A percentile compares a stretch with the other conserved stretches of the same genome.
Conservation (phyloP, 768 basidiomycete genomes). For the Podaxis rugospora region DNA sequence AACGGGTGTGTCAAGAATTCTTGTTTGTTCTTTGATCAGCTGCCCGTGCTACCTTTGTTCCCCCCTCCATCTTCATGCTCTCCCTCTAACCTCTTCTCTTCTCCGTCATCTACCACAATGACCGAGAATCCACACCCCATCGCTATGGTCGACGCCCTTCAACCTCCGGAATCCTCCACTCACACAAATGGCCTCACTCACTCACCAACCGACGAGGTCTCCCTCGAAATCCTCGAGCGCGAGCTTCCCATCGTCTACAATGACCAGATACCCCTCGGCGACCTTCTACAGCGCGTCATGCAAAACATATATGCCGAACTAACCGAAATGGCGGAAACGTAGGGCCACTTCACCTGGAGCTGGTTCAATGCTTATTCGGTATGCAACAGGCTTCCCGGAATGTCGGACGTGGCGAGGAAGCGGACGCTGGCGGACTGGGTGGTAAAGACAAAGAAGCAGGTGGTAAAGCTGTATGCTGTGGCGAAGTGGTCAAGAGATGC, state of each 20-base stretch:
- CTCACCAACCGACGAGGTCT: slow-evolving; percentile 25
- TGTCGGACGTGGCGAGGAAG: slow-evolving; percentile 79
- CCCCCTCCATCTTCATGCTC: neutral
- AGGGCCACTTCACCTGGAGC: slow-evolving; percentile 21
- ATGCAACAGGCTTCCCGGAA: slow-evolving; percentile 60
- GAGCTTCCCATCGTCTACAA: slow-evolving; percentile 73
- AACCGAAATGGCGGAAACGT: slow-evolving; percentile 85
- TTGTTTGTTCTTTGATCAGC: slow-evolving; percentile 2
- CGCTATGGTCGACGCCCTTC: neutral
- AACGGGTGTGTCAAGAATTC: neutral
- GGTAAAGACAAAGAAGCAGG: slow-evolving; percentile 85
- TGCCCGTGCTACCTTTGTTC: no score
- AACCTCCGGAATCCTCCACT: slow-evolving; percentile 8
- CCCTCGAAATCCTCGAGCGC: slow-evolving; percentile 57
- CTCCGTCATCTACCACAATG: neutral
- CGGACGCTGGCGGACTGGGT: slow-evolving; percentile 85
- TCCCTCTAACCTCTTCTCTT: neutral
- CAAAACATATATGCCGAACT: slow-evolving; percentile 83
- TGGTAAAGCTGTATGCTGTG: slow-evolving; percentile 84
- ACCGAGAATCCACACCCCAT: neutral
- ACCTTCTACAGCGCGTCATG: slow-evolving; percentile 70
- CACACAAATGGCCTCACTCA: slow-evolving; percentile 22
- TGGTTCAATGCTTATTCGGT: slow-evolving; percentile 7
- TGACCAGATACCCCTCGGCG: slow-evolving; percentile 69
- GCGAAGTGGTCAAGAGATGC: slow-evolving; percentile 86